These are phyloP conservation scores for Plasmodium gonderi DNA, from an alignment of 169 alveolate species.

Conservation along the genomic window DNA sequence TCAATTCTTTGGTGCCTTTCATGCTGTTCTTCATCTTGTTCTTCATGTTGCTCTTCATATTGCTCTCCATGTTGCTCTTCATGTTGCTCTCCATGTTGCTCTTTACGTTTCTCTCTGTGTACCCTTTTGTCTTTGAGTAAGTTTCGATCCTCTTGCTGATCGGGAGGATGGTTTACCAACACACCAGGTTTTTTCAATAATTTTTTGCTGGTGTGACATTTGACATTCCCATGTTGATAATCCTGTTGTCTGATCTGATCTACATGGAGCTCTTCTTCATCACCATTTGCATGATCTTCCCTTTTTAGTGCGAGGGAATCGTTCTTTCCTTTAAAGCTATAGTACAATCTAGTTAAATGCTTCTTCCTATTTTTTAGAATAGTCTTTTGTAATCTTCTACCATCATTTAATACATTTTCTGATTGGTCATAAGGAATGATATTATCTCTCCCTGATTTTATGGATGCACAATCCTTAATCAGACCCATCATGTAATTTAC, in stretches of 20 bases:
- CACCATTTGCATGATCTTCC: neutral
- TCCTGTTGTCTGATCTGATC: neutral
- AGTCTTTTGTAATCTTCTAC: neutral
- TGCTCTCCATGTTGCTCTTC: too few relatives aligned
- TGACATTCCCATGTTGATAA: neutral
- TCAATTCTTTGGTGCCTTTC: too few relatives aligned
- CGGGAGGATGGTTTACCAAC: neutral
- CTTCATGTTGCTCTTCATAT: too few relatives aligned
- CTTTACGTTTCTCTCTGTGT: too few relatives aligned
- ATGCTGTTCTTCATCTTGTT: neutral
- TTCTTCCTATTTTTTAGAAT: constrained; percentile 16
- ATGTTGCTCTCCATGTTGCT: too few relatives aligned
- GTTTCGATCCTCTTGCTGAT: neutral
- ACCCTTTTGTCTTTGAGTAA: neutral
- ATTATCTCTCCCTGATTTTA: neutral
- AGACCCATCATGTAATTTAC: neutral
- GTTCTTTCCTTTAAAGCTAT: constrained; percentile 25
- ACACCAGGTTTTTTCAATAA: too few relatives aligned
- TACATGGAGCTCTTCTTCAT: neutral
- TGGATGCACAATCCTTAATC: neutral
- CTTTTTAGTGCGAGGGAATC: neutral
- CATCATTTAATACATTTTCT: neutral
- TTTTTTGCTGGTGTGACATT: too few relatives aligned
- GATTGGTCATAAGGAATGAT: neutral
- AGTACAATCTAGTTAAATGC: constrained; percentile 30